Percentiles rank a stretch among this genome's conserved stretches.
Evolutionary conservation across 2,329 filamentous ascomycete genomes (phyloP).

Genomic region (Paraphoma chrysanthemicola): DNA sequence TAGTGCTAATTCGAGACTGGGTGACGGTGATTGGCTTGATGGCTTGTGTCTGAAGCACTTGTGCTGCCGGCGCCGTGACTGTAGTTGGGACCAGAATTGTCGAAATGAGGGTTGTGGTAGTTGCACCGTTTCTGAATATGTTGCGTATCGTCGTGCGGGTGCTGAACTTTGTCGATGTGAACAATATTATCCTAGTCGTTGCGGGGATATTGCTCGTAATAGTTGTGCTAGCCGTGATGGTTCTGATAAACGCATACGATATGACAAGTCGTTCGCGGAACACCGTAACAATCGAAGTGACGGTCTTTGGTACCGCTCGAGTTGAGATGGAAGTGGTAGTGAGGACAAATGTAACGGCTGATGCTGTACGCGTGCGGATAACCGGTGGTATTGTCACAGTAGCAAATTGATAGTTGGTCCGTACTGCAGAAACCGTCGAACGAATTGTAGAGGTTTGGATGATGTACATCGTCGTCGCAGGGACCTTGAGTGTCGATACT

Average conservation of each 20-base stretch:
- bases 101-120: neutral
- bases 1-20: neutral
- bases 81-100: neutral
- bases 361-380: too few relatives aligned
- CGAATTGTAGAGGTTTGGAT: too few relatives aligned
- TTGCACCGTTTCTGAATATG: too few relatives aligned
- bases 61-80: neutral
- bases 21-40: neutral
- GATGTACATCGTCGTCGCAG: too few relatives aligned
- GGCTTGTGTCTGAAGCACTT: neutral
- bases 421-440: too few relatives aligned
- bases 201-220: neutral
- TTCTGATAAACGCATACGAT: neutral
- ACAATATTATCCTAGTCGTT: neutral
- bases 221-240: neutral
- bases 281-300: neutral
- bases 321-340: too few relatives aligned
- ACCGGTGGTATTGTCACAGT: too few relatives aligned
- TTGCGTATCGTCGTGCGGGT: neutral
- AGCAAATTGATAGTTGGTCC: too few relatives aligned
- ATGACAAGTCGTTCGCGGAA: neutral
- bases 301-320: too few relatives aligned
- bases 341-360: too few relatives aligned
- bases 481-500: too few relatives aligned
- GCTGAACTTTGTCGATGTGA: neutral